These are phyloP conservation scores for Huntiella abstrusa DNA, from an alignment of 2,329 filamentous ascomycete genomes.

Conservation along the genomic window DNA sequence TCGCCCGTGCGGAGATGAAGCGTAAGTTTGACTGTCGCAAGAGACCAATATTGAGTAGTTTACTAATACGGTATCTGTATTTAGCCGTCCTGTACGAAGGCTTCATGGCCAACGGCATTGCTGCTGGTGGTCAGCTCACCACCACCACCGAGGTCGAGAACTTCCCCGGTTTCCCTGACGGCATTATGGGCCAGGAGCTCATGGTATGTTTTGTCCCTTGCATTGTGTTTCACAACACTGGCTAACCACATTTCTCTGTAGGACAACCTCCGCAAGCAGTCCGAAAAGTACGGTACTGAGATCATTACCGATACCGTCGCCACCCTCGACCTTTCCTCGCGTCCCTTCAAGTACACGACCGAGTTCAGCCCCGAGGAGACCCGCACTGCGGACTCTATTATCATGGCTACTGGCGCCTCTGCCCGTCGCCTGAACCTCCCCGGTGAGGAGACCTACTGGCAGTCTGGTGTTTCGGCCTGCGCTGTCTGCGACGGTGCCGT, in stretches of 20 bases:
- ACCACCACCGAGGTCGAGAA: constrained; percentile 98
- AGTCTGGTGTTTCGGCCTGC: constrained; percentile 87
- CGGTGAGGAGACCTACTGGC: constrained; percentile 94
- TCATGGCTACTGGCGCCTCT: constrained; percentile 89
- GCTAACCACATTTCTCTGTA: constrained; percentile 14
- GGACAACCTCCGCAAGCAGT: constrained; percentile 86
- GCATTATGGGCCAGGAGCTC: constrained; percentile 68
- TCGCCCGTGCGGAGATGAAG: constrained; percentile 82
- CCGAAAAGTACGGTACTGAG: constrained; percentile 75
- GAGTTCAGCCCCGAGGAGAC: constrained; percentile 70
- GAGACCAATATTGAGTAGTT: background rate
- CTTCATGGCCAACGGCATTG: constrained; percentile 92
- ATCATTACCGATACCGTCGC: constrained; percentile 86
- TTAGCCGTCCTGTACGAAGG: constrained; percentile 83
- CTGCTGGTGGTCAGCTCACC: constrained; percentile 87
- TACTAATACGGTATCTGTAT: background rate
- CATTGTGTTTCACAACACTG: background rate
- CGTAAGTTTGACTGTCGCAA: constrained; percentile 27
- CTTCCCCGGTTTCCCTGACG: constrained; percentile 83
- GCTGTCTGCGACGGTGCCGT: constrained; percentile 95
- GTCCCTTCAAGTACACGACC: constrained; percentile 85
- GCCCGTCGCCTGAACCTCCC: constrained; percentile 64
- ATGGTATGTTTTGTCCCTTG: constrained; percentile 39
- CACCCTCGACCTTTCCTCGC: constrained; percentile 63
- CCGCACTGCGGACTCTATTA: constrained; percentile 79